Conservation (phyloP, 1,284 basidiomycete genomes). For the Clitocybe nebularis region DNA sequence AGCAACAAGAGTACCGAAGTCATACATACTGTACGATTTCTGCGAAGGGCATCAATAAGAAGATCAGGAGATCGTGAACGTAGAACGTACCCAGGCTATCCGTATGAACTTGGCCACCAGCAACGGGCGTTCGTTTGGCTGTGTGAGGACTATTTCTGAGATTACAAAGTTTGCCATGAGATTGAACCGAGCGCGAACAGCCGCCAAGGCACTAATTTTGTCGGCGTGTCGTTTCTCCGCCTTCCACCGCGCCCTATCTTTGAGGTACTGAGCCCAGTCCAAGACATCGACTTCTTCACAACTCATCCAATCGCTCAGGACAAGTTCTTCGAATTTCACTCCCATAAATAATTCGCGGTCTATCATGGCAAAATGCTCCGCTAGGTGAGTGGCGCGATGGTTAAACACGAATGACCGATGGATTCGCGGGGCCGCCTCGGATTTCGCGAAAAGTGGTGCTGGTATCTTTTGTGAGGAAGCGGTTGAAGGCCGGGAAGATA, state of each 20-base stretch:
- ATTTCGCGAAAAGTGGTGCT: conserved; percentile 24
- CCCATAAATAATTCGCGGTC: conserved; percentile 83
- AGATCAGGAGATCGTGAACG: conserved; percentile 7
- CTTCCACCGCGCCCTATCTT: conserved; percentile 70
- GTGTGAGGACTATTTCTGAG: conserved; percentile 74
- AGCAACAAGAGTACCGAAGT: conserved; percentile 79
- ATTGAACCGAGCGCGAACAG: conserved; percentile 85
- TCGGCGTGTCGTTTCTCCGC: conserved; percentile 52
- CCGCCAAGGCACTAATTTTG: conserved; percentile 69
- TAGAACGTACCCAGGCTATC: conserved; percentile 71
- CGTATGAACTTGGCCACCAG: conserved; percentile 82
- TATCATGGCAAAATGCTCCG: conserved; percentile 82
- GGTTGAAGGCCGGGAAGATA: conserved; percentile 37
- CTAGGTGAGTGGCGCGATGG: conserved; percentile 58
- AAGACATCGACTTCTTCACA: conserved; percentile 66
- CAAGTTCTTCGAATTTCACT: conserved; percentile 81
- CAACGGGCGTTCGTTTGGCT: conserved; percentile 59
- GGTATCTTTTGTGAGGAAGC: conserved; percentile 23
- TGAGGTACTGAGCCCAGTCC: conserved; percentile 82
- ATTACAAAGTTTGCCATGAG: conserved; percentile 80
- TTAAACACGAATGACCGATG: conserved; percentile 68
- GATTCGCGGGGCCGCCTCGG: conserved; percentile 32
- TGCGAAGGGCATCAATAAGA: conserved; percentile 28
- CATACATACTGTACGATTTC: conserved; percentile 82
- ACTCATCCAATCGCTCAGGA: conserved; percentile 64